These are phyloP conservation scores for Golubevia pallescens DNA, from an alignment of 1,284 basidiomycete species.

Conservation along the genomic window DNA sequence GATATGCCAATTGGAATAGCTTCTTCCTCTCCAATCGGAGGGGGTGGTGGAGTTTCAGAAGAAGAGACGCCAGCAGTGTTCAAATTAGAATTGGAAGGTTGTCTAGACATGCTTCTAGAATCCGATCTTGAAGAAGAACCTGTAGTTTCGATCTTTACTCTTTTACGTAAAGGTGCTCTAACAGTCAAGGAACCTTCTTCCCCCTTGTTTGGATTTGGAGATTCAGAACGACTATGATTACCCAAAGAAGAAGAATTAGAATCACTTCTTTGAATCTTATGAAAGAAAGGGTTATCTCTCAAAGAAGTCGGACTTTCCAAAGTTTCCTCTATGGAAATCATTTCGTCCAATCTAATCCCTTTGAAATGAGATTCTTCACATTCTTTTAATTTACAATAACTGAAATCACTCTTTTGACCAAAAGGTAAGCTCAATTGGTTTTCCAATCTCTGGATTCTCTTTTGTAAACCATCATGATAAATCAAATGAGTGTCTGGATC, in stretches of 20 bases:
- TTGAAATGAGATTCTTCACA: constrained; percentile 27
- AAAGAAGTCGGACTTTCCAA: constrained; percentile 21
- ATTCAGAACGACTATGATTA: no score
- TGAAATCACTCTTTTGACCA: constrained; percentile 46
- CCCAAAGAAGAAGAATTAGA: no score
- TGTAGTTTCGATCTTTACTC: constrained; percentile 30
- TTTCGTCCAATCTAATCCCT: constrained; percentile 35
- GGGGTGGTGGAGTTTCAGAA: no score
- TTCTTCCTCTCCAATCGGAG: no score
- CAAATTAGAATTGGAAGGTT: no score
- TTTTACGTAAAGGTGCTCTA: constrained; percentile 21
- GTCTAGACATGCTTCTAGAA: no score
- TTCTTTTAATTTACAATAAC: constrained; percentile 33
- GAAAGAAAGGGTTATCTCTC: no score
- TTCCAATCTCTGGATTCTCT: constrained; percentile 45
- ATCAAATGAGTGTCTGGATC: constrained; percentile 57
- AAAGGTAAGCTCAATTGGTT: constrained; percentile 38
- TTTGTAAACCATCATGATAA: constrained; percentile 44
- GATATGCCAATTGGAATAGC: background rate
- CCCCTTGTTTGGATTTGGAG: no score
- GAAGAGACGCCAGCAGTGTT: no score
- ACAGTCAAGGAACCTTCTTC: no score
- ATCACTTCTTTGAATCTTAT: no score
- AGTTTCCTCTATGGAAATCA: constrained; percentile 22
- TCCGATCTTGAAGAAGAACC: no score